Evolutionary conservation across 306 rosid species (phyloP).

Genomic region (Cyamopsis tetragonoloba): DNA sequence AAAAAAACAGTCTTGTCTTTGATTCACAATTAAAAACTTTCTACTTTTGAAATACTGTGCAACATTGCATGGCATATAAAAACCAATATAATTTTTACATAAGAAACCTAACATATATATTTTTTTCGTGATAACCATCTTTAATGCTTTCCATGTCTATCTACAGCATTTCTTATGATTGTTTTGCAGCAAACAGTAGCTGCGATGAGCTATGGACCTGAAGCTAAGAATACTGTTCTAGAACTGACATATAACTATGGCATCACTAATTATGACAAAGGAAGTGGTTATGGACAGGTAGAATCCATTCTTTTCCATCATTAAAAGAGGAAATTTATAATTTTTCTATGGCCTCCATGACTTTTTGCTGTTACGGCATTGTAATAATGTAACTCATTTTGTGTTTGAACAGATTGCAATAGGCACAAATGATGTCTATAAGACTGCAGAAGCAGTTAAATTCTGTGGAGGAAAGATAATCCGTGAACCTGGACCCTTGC

Average conservation of each 20-base stretch:
- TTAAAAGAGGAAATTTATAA: not conserved
- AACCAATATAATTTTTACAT: constrained; percentile 1
- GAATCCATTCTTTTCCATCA: constrained; percentile 14
- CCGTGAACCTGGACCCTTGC: constrained; percentile 90
- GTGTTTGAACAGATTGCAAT: constrained; percentile 67
- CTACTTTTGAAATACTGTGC: too few species aligned
- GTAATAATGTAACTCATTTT: constrained; percentile 16
- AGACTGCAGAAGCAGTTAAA: constrained; percentile 85
- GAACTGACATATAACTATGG: constrained; percentile 90
- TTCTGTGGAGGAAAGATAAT: constrained; percentile 71
- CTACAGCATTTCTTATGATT: not conserved
- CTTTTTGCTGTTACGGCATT: not conserved
- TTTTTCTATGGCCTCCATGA: not conserved
- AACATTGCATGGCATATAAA: too few species aligned
- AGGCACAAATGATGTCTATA: constrained; percentile 84
- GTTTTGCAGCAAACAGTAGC: constrained; percentile 60
- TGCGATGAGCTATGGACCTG: constrained; percentile 76
- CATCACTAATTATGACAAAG: constrained; percentile 75
- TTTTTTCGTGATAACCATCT: not conserved
- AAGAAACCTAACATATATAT: not conserved
- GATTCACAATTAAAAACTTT: too few species aligned
- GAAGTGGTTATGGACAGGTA: constrained; percentile 89
- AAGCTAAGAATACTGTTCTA: constrained; percentile 69
- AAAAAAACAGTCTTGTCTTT: too few species aligned
- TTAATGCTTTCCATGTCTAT: not conserved